Base-by-base conservation (phyloP, 768 basidiomycete species). In the Macrocybe gigantea region DNA sequence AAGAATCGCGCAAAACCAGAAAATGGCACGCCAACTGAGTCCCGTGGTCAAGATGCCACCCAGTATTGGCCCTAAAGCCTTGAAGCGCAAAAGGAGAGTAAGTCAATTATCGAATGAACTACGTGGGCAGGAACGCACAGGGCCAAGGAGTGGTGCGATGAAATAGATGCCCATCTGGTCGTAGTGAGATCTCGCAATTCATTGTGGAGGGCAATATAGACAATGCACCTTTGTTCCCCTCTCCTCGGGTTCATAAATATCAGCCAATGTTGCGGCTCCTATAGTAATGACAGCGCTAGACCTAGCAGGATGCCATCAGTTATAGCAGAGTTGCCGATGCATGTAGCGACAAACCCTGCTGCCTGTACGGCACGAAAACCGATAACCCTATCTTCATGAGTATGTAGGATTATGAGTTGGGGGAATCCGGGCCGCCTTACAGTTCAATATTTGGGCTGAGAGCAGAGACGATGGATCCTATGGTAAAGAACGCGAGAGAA, bases 1-100 rank as follows among this genome's bases (percentile, higher is more conserved):
- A 47, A 84, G 72, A 32, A 82, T 81, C 1, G 77, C 69, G 15
- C 93, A 74, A 61, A 93, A 90, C 78, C 88, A 94, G 61, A 94
- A 91, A 0, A 81, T 79, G 6, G 83, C 79, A 34, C 88, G 77
- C 93, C 93, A 95, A 44, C 71, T 74, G 62, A 83, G 83, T 0
- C 69, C 75, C 45, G 81, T 71, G 0, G 87, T 82, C 3, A 90
- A 64, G 4, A 65, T 73, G 0, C 88, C 88, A 2, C 88, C 88
- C 39, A 89, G 54, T 13, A 90, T 73, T 5, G 87, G 85, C 0
- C 85, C 87, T 3, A 88, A 54, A n/a, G 77, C 59, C 74, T 72
- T 32, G 45, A 52, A 46, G 40, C 38, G 35, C 40, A 10, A 32
- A 22, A 22, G 22, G 22, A 22, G 22, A 22, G 22, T 22, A 4